Evolutionary conservation across 139 green algal species (phyloP).

Genomic region (Picochlorum sp.): DNA sequence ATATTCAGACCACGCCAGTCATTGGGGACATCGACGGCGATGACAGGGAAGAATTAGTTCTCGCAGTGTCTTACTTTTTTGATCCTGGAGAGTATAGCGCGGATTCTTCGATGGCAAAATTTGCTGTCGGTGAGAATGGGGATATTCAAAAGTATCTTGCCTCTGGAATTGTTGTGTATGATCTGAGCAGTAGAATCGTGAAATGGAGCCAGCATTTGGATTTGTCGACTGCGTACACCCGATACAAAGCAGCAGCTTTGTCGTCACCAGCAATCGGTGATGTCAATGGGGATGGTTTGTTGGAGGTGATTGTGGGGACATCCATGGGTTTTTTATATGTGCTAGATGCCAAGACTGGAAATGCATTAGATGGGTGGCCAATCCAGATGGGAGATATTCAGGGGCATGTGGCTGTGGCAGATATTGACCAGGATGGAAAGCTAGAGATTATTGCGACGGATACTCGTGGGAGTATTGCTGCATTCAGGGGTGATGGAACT

Average conservation of each 20-base stretch:
- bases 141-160: constrained; percentile 68
- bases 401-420: constrained; percentile 75
- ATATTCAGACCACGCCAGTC: constrained; percentile 80
- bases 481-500: constrained; percentile 55
- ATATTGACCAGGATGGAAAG: constrained; percentile 84
- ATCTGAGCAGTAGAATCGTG: constrained; percentile 57
- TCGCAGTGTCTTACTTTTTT: constrained; percentile 86
- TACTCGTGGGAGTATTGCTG: constrained; percentile 76
- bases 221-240: constrained; percentile 76
- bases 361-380: constrained; percentile 61
- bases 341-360: constrained; percentile 53
- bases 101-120: background rate
- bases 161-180: constrained; percentile 74
- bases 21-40: constrained; percentile 92
- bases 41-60: constrained; percentile 81
- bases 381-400: constrained; percentile 92
- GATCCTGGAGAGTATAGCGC: constrained; percentile 59
- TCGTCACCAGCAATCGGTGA: constrained; percentile 74
- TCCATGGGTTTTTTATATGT: constrained; percentile 91
- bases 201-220: constrained; percentile 90
- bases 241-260: constrained; percentile 76
- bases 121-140: constrained; percentile 48
- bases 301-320: constrained; percentile 92
- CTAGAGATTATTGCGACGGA: constrained; percentile 85
- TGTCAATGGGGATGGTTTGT: constrained; percentile 69